Base-by-base conservation (phyloP, 768 basidiomycete genomes). In the Amanita pseudoporphyria region DNA sequence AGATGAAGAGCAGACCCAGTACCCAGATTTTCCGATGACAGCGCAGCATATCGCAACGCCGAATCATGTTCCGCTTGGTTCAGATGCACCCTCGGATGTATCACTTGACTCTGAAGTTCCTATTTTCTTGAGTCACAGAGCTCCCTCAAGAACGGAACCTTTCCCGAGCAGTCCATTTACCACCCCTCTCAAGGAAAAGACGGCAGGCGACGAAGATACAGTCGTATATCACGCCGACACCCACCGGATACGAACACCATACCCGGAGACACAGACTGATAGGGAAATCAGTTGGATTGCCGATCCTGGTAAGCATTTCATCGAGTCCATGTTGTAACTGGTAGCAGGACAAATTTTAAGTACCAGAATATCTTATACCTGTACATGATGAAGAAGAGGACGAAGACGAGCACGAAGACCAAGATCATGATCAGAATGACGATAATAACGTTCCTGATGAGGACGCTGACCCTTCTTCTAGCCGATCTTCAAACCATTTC, bases 251-350 rank as follows among this genome's bases (percentile, higher is more conserved):
- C 72, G 74, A 33, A 73, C 74, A 12, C 71, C 74, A n/a, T 76
- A 73, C 22, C 42, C 42, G 5, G 51, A 52, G 50, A 55, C 54
- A 21, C 69, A 66, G 43, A 71, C 64, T 26, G 77, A 79, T 26
- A 72, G 82, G 54, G 75, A 81, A 56, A 78, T 81, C 39, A 90
- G 87, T 58, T 90, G 87, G 87, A 70, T 86, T 32, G 85, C 83
- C 36, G 78, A 81, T 41, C 82, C 76, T 60, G 80, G 87, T 86
- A 57, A 56, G 78, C 68, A 37, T 36, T 37, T 36, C 35, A 22
- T n/a, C 41, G 36, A 12, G 14, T 24, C 9, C 12, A n/a, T 2
- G 21, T 33, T 3, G 38, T 28, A 32, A 24, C 21, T 24, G n/a
- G 12, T 38, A 26, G 16, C 16, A 39, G 44, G 36, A 31, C 38